Evolutionary conservation across 805 yeast genomes (phyloP).

Genomic region (Kluyveromyces aestuarii): DNA sequence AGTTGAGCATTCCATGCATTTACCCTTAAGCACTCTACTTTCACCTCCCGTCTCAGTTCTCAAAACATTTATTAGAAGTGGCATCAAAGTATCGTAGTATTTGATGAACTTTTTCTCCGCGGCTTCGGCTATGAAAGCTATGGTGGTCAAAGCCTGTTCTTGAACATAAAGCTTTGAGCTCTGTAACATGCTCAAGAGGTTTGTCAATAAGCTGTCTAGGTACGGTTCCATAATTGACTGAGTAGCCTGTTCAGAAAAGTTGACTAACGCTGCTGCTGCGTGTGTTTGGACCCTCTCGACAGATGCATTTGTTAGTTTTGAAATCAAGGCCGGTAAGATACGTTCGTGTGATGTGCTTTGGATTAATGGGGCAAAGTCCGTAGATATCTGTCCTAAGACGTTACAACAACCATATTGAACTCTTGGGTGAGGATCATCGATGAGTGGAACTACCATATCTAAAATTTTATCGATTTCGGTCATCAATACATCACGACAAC

Average conservation of each 20-base stretch:
- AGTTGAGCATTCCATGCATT: conserved; percentile 93
- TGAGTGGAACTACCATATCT: conserved; percentile 77
- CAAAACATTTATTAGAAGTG: conserved; percentile 70
- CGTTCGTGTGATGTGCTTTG: conserved; percentile 74
- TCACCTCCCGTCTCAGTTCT: conserved; percentile 71
- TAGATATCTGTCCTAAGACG: conserved; percentile 92
- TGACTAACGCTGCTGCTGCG: conserved; percentile 97
- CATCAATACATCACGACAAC: conserved; percentile 83
- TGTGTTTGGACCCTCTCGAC: conserved; percentile 94
- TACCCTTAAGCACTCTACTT: conserved; percentile 74
- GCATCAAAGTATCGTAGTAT: conserved; percentile 93
- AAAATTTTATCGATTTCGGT: conserved; percentile 72
- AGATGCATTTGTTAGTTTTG: conserved; percentile 61
- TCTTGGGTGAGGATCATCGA: conserved; percentile 81
- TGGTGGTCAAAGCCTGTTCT: conserved; percentile 93
- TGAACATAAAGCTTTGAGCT: conserved; percentile 89
- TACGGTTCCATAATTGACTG: conserved; percentile 88
- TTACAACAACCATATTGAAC: conserved; percentile 97
- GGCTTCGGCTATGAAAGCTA: conserved; percentile 95
- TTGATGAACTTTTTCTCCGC: conserved; percentile 82
- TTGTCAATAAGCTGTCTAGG: conserved; percentile 68
- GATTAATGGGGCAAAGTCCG: conserved; percentile 86
- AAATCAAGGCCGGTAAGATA: conserved; percentile 80
- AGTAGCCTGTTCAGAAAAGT: conserved; percentile 86
- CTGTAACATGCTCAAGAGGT: conserved; percentile 66